These are phyloP conservation scores for Suhomyces bribrorum DNA, from an alignment of 1,139 yeast species.

Conservation along the genomic window DNA sequence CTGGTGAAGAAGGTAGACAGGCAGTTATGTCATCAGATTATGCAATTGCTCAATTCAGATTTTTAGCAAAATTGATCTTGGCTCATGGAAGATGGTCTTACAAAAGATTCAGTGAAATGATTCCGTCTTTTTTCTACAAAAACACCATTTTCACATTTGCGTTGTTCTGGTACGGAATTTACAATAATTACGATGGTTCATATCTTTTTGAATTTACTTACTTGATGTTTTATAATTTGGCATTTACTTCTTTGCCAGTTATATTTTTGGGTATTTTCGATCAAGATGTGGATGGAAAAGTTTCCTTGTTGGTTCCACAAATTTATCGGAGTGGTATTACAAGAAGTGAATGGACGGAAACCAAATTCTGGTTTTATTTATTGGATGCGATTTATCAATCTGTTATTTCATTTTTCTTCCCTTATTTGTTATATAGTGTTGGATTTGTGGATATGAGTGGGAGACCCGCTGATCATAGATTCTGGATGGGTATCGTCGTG, in stretches of 20 bases:
- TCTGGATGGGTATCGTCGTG: conserved; percentile 79
- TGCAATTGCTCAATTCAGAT: conserved; percentile 94
- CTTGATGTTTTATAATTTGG: conserved; percentile 89
- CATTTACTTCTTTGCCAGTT: conserved; percentile 92
- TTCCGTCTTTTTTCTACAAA: conserved; percentile 90
- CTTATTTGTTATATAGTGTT: conserved; percentile 64
- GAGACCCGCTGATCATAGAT: conserved; percentile 73
- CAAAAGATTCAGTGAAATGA: conserved; percentile 88
- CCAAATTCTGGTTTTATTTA: conserved; percentile 83
- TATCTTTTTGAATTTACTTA: conserved; percentile 91
- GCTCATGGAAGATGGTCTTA: conserved; percentile 98
- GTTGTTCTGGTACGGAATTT: conserved; percentile 90
- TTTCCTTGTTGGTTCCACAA: conserved; percentile 87
- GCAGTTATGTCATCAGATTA: conserved; percentile 98
- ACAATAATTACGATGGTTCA: conserved; percentile 84
- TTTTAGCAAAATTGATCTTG: conserved; percentile 69
- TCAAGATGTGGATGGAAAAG: conserved; percentile 85
- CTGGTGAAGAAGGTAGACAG: conserved; percentile 98
- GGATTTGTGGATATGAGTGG: conserved; percentile 66
- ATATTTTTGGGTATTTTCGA: conserved; percentile 88
- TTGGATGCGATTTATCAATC: conserved; percentile 89
- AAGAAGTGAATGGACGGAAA: conserved; percentile 77
- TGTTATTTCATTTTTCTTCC: conserved; percentile 80
- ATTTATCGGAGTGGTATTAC: conserved; percentile 82
- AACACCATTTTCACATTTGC: conserved; percentile 87